Base-by-base conservation (phyloP, 2,329 filamentous ascomycete genomes). In the Trichoderma sp. region DNA sequence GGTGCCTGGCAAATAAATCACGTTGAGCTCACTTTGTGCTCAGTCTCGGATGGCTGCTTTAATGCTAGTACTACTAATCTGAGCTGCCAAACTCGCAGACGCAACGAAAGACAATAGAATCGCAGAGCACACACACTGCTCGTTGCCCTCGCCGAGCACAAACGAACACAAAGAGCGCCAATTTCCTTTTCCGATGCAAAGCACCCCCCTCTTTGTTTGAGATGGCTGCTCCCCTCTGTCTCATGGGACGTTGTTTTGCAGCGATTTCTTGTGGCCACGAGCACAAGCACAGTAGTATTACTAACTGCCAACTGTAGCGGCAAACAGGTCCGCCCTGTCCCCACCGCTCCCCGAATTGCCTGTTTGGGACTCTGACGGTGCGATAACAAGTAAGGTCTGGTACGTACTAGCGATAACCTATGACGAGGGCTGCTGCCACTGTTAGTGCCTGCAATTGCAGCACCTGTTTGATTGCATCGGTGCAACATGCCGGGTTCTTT, bases 261-360 rank as follows among this genome's bases (percentile, higher is more conserved):
- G 39, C 22, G 37, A n/a, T 61, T 61, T 34, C 42, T 6, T 50
- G 59, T 52, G 48, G 60, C 37, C 25, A 42, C 37, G 37, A 42
- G 56, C n/a, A 64, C 48, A 42, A 50, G 27, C 15, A 2, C 15
- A 6, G 37, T n/a, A n/a, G 37, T 39, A 39, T 17, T 39, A n/a
- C n/a, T n/a, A n/a, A n/a, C n/a, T 39, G 6, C 35, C 5, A 2
- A 8, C 9, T 2, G 50, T 57, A 56, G 60, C 60, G 60, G 35
- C 48, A 64, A 42, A 53, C 17, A 39, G 48, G 35, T 35, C 60
- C 50, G 48, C 48, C 25, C 53, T 56, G 35, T 48, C 58, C 15
- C 60, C 60, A 64, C 60, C 35, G 2, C 8, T 12, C 34, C 59
- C 59, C 5, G 27, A 54, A 64, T 64, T 64, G 61, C 61, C 61